Evolutionary conservation across 2,329 filamentous ascomycete genomes (phyloP).

Genomic region (Trichophyton schoenleinii): DNA sequence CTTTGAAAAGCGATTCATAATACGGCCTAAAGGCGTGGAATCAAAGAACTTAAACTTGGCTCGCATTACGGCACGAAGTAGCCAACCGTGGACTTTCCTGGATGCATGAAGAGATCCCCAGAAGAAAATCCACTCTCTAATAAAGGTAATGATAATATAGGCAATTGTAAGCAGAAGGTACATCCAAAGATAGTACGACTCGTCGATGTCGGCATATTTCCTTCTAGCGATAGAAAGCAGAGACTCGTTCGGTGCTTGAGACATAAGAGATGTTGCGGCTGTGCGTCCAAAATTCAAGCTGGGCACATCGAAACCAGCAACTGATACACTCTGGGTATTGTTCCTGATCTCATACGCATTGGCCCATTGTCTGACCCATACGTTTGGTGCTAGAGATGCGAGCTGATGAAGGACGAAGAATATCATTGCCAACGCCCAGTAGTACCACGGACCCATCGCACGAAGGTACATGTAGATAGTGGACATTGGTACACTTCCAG

Average conservation of each 20-base stretch:
- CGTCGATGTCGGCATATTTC: constrained; percentile 49
- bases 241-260: constrained; percentile 19
- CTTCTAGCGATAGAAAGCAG: constrained; percentile 13
- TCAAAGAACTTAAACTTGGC: constrained; percentile 98
- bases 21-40: constrained; percentile 81
- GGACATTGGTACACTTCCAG: constrained; percentile 73
- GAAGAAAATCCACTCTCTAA: constrained; percentile 80
- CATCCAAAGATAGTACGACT: constrained; percentile 68
- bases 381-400: constrained; percentile 71
- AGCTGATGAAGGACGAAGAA: constrained; percentile 77
- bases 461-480: constrained; percentile 75
- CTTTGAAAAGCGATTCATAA: constrained; percentile 98
- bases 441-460: constrained; percentile 95
- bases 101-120: constrained; percentile 83
- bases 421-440: constrained; percentile 65
- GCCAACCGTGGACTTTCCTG: constrained; percentile 62
- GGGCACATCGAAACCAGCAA: constrained; percentile 18
- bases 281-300: constrained; percentile 27
- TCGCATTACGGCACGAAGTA: constrained; percentile 68
- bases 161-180: constrained; percentile 68
- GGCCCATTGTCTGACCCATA: constrained; percentile 93
- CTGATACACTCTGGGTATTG: constrained; percentile 16
- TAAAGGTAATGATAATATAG: constrained; percentile 69
- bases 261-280: constrained; percentile 21
- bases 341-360: constrained; percentile 61